Evolutionary conservation across 1,139 yeast species (phyloP).

Genomic region (Candida buenavistaensis): DNA sequence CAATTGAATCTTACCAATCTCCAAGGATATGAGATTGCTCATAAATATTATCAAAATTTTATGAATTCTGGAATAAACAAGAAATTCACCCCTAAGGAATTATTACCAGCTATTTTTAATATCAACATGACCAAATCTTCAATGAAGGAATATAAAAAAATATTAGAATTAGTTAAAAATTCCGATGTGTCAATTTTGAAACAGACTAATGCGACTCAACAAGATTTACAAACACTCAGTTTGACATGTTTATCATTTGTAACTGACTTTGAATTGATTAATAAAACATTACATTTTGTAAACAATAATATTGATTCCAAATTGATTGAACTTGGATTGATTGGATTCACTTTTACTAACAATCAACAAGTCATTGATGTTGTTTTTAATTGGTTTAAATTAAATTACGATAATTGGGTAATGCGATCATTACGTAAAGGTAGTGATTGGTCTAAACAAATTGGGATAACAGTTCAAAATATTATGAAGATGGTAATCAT

Average conservation of each 20-base stretch:
- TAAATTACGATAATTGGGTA: slow-evolving; percentile 54
- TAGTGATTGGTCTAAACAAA: slow-evolving; percentile 40
- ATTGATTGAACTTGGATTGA: slow-evolving; percentile 52
- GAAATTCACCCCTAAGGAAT: slow-evolving; percentile 47
- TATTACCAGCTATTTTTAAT: slow-evolving; percentile 36
- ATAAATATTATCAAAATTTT: slow-evolving; percentile 41
- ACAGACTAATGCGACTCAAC: slow-evolving; percentile 28
- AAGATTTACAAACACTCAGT: slow-evolving; percentile 54
- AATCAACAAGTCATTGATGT: slow-evolving; percentile 18
- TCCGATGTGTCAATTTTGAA: slow-evolving; percentile 38
- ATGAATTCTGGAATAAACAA: slow-evolving; percentile 48
- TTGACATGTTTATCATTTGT: slow-evolving; percentile 54
- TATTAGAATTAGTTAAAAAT: slow-evolving; percentile 51
- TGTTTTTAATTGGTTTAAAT: slow-evolving; percentile 57
- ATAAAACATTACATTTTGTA: slow-evolving; percentile 56
- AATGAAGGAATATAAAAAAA: slow-evolving; percentile 57
- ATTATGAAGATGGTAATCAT: slow-evolving; percentile 41
- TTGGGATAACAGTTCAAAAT: slow-evolving; percentile 41
- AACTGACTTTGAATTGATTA: slow-evolving; percentile 42
- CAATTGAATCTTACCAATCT: slow-evolving; percentile 30
- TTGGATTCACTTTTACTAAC: slow-evolving; percentile 38
- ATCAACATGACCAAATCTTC: slow-evolving; percentile 34
- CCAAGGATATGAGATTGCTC: slow-evolving; percentile 33
- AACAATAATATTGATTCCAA: slow-evolving; percentile 53
- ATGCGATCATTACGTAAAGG: slow-evolving; percentile 44